Conservation (phyloP, 2,329 filamentous ascomycete species). For the Bisporella sp. region DNA sequence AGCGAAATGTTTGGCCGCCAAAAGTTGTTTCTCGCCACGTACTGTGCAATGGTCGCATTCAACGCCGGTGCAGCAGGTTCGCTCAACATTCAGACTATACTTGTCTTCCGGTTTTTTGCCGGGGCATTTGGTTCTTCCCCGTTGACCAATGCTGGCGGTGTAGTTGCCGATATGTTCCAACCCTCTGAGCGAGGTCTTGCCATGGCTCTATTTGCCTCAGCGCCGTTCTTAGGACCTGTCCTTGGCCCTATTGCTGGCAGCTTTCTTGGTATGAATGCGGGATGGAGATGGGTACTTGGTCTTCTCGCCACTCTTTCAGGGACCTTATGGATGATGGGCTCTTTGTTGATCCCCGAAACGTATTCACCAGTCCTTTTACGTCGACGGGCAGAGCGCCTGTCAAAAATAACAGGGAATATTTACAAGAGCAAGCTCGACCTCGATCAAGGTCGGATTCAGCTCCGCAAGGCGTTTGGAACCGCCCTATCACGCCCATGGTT, state of each 20-base stretch:
- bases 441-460: slow-evolving; percentile 63
- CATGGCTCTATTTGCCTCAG: slow-evolving; percentile 54
- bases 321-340: slow-evolving; percentile 49
- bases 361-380: slow-evolving; percentile 62
- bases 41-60: slow-evolving; percentile 39
- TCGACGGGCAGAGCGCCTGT: slow-evolving; percentile 59
- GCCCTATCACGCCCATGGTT: slow-evolving; percentile 84
- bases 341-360: slow-evolving; percentile 48
- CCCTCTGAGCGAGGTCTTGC: slow-evolving; percentile 46
- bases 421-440: slow-evolving; percentile 47
- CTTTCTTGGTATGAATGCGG: slow-evolving; percentile 48
- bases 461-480: slow-evolving; percentile 58
- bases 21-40: slow-evolving; percentile 42
- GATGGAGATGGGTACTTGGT: slow-evolving; percentile 69
- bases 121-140: slow-evolving; percentile 49
- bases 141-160: slow-evolving; percentile 51
- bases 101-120: slow-evolving; percentile 52
- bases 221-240: slow-evolving; percentile 60
- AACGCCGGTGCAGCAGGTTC: slow-evolving; percentile 44
- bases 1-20: slow-evolving; percentile 52
- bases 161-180: slow-evolving; percentile 54
- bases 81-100: slow-evolving; percentile 39
- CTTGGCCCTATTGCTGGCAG: slow-evolving; percentile 55
- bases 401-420: slow-evolving; percentile 43
- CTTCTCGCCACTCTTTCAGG: slow-evolving; percentile 61